Evolutionary conservation across 352 stramenopile species (phyloP).

Genomic region (Pythium insidiosum): DNA sequence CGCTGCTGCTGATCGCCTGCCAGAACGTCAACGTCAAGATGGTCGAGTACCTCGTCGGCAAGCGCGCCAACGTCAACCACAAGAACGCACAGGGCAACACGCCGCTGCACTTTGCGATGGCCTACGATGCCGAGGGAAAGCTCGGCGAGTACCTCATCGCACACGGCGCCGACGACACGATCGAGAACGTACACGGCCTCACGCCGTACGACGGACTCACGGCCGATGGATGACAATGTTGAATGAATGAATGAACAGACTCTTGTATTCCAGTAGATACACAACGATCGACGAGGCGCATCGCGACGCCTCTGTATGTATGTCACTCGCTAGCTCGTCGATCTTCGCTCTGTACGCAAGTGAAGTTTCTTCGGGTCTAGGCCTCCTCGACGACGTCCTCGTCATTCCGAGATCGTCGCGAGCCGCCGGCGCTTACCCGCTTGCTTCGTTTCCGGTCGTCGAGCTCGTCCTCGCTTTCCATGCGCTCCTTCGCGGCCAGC

Average conservation of each 20-base stretch:
- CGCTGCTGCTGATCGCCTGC: constrained; percentile 80
- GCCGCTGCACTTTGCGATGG: constrained; percentile 91
- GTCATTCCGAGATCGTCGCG: background rate
- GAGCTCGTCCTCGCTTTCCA: constrained; percentile 1
- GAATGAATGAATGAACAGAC: no score
- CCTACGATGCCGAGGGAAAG: constrained; percentile 84
- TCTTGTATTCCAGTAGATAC: background rate
- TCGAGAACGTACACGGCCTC: constrained; percentile 91
- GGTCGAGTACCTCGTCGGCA: constrained; percentile 80
- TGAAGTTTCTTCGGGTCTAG: no score
- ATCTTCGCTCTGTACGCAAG: no score
- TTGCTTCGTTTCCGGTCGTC: no score
- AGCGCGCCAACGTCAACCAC: constrained; percentile 88
- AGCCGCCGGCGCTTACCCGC: no score
- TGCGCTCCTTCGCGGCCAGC: constrained; percentile 58
- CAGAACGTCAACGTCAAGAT: constrained; percentile 90
- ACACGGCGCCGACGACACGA: constrained; percentile 89
- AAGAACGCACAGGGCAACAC: constrained; percentile 90
- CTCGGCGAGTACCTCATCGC: constrained; percentile 90
- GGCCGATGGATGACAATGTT: constrained; percentile 20
- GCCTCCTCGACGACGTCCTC: background rate
- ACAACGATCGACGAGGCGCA: no score
- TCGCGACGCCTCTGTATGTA: no score
- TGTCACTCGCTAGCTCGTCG: no score
- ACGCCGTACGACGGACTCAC: constrained; percentile 90